A percentile compares a stretch with the other conserved stretches of the same genome.
These are phyloP conservation scores for Salix udensis DNA, from an alignment of 345 rosid genomes.

Conservation along the genomic window DNA sequence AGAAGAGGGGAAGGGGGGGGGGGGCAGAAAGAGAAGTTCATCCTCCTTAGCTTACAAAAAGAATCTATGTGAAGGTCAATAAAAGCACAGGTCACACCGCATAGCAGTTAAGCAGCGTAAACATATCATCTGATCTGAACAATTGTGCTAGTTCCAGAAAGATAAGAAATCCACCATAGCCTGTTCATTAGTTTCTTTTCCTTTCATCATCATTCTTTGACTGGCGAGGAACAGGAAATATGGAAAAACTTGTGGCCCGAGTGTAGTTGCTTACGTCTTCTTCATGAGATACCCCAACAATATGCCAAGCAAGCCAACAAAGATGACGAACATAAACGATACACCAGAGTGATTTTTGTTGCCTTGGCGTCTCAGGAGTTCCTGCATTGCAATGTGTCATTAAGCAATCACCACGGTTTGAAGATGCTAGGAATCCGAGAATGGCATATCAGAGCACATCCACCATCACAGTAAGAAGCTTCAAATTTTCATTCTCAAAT, in stretches of 20 bases:
- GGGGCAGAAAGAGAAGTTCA: not conserved
- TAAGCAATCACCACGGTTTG: slow-evolving; percentile 3
- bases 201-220: slow-evolving; percentile 31
- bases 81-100: slow-evolving; percentile 15
- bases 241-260: slow-evolving; percentile 13
- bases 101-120: slow-evolving; percentile 14
- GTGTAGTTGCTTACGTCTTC: slow-evolving; percentile 35
- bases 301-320: slow-evolving; percentile 58
- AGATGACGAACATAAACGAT: slow-evolving; percentile 46
- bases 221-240: slow-evolving; percentile 18
- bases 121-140: slow-evolving; percentile 23
- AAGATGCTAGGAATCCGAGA: not conserved
- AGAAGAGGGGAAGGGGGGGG: not conserved
- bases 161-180: slow-evolving; percentile 12
- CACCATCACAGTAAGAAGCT: not conserved
- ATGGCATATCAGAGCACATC: not conserved
- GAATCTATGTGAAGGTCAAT: slow-evolving; percentile 30
- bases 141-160: slow-evolving; percentile 31
- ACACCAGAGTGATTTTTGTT: slow-evolving; percentile 45
- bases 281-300: slow-evolving; percentile 61
- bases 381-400: slow-evolving; percentile 32
- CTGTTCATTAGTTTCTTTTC: slow-evolving; percentile 25
- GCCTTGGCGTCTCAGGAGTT: slow-evolving; percentile 44
- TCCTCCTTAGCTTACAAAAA: slow-evolving; percentile 32
- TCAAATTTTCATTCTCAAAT: not conserved